Base-by-base conservation (phyloP, 257 asterid species). In the Rubia yunnanensis region DNA sequence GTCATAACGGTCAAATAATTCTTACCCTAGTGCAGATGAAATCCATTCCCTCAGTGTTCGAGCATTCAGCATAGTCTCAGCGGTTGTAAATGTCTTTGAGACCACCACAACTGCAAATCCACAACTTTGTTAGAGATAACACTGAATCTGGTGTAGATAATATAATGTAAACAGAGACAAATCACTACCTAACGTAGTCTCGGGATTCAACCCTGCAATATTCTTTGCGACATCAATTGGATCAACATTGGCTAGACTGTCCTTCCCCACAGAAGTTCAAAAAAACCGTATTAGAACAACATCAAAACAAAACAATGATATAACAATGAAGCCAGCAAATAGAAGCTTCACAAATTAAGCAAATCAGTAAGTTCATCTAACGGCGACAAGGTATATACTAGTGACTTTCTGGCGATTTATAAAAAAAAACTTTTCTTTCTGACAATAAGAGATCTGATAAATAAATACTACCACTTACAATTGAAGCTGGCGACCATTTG, bases 21-120 rank as follows among this genome's bases (percentile, higher is more conserved):
- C 92, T 78, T 73, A 90, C 97, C 99, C 99, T 83, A 94, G 76
- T 65, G 95, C 80, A 41, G 92, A 78, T 7, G 95, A 86, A 63
- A 94, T 94, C 99, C 99, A 94, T 84, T 94, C 96, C 83, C 97
- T 90, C 74, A 94, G 65, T 39, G 97, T 90, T 59, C 99, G 86
- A 35, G 99, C 97, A 70, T 94, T 94, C 76, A 94, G 80, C 97
- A 94, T 94, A 62, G 99, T 94, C 78, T 94, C 99, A 64, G 99
- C 99, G 36, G 99, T 94, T 62, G 97, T 94, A 80, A 94, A 94
- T 64, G 97, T 94, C 74, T 90, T 94, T 24, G 99, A 94, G 63
- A 94, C 99, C 82, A 94, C 99, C 63, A 94, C 97, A 78, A 85
- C 97, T 90, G 78, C 82, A 80, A 70, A 63, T 39, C 35, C 49